phyloP scores from a whole-genome alignment of 768 basidiomycete genomes.

The Pisolithus sp. region DNA sequence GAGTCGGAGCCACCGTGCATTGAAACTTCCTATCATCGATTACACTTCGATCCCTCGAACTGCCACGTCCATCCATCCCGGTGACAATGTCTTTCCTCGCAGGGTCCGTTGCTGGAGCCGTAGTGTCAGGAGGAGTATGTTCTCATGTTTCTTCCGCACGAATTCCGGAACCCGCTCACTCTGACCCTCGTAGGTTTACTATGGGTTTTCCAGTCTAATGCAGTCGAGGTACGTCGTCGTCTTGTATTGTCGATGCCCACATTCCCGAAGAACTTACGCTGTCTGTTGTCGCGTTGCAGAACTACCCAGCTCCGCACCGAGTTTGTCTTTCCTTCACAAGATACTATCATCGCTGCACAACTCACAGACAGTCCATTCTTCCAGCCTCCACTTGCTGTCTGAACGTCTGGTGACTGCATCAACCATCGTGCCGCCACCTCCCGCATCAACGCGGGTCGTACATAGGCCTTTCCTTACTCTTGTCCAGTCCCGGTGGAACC shows the following conservation, averaged over 20 bases:
- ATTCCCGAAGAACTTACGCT: conserved; percentile 4
- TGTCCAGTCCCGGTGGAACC: conserved; percentile 54
- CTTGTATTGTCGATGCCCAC: background rate
- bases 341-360: background rate
- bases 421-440: conserved; percentile 38
- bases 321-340: conserved; percentile 30
- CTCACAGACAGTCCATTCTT: background rate
- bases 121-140: conserved; percentile 60
- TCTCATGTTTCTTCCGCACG: background rate
- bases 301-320: conserved; percentile 51
- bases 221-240: conserved; percentile 40
- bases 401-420: conserved; percentile 47
- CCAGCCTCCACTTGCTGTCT: conserved; percentile 45
- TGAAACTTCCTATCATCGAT: too few species aligned
- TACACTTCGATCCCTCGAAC: background rate
- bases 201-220: conserved; percentile 64
- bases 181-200: conserved; percentile 45
- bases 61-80: background rate
- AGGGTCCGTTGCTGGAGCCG: conserved; percentile 64
- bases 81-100: conserved; percentile 49
- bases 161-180: background rate
- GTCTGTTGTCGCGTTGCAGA: conserved; percentile 24
- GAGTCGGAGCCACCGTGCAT: too few species aligned
- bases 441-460: conserved; percentile 49
- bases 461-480: conserved; percentile 41